These are phyloP conservation scores for Eucalyptus coolabah DNA, from an alignment of 345 rosid genomes.

Conservation along the genomic window DNA sequence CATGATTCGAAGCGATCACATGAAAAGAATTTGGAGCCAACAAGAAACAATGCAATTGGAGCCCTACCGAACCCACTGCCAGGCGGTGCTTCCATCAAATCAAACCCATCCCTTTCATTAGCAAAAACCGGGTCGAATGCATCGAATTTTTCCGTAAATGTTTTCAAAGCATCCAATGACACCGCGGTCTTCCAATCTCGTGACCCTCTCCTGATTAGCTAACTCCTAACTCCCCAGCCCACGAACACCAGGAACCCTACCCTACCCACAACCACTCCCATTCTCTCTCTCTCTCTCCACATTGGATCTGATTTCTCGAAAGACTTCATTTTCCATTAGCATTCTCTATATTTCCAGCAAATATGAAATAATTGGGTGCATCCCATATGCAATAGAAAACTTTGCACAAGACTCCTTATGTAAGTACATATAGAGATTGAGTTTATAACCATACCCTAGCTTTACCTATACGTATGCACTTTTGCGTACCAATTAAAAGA, in stretches of 20 bases:
- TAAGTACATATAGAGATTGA: background rate
- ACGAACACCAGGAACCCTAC: background rate
- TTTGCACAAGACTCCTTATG: background rate
- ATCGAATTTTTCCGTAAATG: background rate
- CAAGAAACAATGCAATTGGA: background rate
- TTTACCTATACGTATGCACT: background rate
- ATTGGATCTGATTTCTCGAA: background rate
- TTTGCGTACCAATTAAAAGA: background rate
- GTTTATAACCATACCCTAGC: background rate
- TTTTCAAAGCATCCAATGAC: background rate
- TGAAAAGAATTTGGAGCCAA: background rate
- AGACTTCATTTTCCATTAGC: background rate
- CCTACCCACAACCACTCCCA: background rate
- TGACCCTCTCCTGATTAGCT: background rate
- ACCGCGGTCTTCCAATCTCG: background rate
- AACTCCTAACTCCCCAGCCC: background rate
- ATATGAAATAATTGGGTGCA: background rate
- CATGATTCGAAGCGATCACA: background rate
- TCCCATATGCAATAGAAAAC: background rate
- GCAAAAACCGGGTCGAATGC: background rate
- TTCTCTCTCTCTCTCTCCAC: background rate
- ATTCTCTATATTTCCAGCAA: background rate
- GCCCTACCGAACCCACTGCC: background rate
- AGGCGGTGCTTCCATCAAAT: background rate
- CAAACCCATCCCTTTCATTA: background rate